Base-by-base conservation (phyloP, 106 monocot species). In the Cymbidium sinense region DNA sequence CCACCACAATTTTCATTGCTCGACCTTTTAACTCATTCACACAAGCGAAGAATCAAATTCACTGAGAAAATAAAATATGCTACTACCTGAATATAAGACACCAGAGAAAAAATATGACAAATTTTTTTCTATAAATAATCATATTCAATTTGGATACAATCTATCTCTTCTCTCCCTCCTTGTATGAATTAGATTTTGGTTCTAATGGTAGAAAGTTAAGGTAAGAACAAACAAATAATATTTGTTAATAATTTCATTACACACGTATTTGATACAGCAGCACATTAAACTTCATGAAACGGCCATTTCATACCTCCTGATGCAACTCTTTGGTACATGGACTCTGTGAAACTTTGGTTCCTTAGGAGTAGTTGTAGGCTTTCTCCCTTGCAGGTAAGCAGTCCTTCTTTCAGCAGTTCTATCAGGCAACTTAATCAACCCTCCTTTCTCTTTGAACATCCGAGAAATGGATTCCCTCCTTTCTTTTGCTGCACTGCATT, bases 251-350 rank as follows among this genome's bases (percentile, higher is more conserved):
- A 13, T 47, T 7, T 47, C 13, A 47, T 47, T 47, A 13, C 47
- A 47, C 47, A 47, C 13, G 47, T 13, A 47, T 13, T 47, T 47
- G 47, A 15, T 47, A 47, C 47, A 47, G 13, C 13, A 47, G 11
- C 2, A 47, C 47, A 47, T 47, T 47, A 47, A 47, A 58, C 12
- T 73, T 80, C 72, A 80, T 52, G 55, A 31, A 25, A 43, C 25
- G 6, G 21, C 31, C n/a, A 23, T 52, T 64, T 74, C 78, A 47
- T 27, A 75, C 81, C 83, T 77, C 77, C 78, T 86, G 64, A 74
- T 81, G 83, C 83, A 89, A 34, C 77, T 44, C 70, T 84, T 86
- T 43, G 86, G 86, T 35, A 81, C 64, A 65, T 85, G 70, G 44
- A 86, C 65, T 39, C 51, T 83, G 76, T 83, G 80, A 69, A 83